Conservation (phyloP, 2,329 filamentous ascomycete species). For the Ustulina deusta region DNA sequence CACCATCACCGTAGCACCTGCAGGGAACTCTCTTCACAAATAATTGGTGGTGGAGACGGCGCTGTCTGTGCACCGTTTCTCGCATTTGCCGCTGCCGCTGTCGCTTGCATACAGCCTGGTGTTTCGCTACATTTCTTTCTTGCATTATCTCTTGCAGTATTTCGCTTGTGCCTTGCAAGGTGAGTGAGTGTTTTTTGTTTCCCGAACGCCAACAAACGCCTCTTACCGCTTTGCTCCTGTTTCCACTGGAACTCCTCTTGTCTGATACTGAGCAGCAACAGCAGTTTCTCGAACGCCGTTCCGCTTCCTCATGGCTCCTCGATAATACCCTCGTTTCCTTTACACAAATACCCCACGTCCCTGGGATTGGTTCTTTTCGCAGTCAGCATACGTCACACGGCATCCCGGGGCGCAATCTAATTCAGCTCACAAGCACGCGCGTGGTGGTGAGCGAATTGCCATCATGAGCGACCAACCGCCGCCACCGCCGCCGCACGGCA, state of each 20-base stretch:
- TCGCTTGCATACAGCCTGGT: slow-evolving; percentile 27
- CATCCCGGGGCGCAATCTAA: slow-evolving; percentile 47
- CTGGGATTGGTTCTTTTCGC: slow-evolving; percentile 5
- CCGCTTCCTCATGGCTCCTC: slow-evolving; percentile 52
- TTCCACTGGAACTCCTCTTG: slow-evolving; percentile 22
- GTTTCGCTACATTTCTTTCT: slow-evolving; percentile 19
- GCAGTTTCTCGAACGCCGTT: slow-evolving; percentile 47
- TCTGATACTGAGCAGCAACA: slow-evolving; percentile 22
- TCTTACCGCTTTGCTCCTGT: slow-evolving; percentile 1
- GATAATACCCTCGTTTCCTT: slow-evolving; percentile 52
- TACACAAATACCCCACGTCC: slow-evolving; percentile 12
- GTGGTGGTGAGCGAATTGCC: slow-evolving; percentile 71
- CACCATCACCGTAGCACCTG: slow-evolving; percentile 14
- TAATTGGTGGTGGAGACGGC: slow-evolving; percentile 23
- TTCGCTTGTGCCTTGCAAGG: slow-evolving; percentile 7
- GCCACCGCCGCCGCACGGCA: slow-evolving; percentile 87
- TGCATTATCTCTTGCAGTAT: slow-evolving; percentile 24
- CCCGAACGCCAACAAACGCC: background rate
- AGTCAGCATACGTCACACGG: slow-evolving; percentile 25
- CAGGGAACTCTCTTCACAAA: slow-evolving; percentile 16
- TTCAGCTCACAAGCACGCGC: slow-evolving; percentile 9
- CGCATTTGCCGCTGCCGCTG: slow-evolving; percentile 25
- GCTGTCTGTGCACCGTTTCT: slow-evolving; percentile 24
- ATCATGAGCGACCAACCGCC: slow-evolving; percentile 66
- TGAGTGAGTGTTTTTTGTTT: slow-evolving; percentile 6